Evolutionary conservation across 768 basidiomycete genomes (phyloP).

Genomic region (Psilocybe cubensis): DNA sequence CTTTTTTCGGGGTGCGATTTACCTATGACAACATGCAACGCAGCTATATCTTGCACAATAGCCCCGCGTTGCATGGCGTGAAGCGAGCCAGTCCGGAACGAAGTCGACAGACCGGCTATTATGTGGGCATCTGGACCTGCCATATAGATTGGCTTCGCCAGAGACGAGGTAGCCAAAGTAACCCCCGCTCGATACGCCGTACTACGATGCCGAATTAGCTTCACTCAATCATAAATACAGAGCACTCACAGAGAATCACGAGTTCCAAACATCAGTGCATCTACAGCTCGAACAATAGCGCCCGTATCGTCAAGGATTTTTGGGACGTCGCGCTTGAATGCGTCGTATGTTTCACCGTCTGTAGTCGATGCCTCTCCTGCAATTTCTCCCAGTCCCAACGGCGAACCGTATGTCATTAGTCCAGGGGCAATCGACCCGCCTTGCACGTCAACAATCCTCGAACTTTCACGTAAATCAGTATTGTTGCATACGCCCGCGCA

Average conservation of each 20-base stretch:
- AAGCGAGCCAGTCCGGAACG: constrained; percentile 59
- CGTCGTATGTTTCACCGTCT: constrained; percentile 63
- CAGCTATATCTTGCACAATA: constrained; percentile 59
- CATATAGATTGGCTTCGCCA: constrained; percentile 45
- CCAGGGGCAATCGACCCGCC: constrained; percentile 74
- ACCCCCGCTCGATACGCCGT: constrained; percentile 71
- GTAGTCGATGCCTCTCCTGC: constrained; percentile 67
- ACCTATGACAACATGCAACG: constrained; percentile 65
- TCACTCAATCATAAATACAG: not conserved
- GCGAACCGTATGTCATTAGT: constrained; percentile 66
- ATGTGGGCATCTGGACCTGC: constrained; percentile 42
- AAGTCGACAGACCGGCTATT: constrained; percentile 63
- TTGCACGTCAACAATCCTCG: constrained; percentile 57
- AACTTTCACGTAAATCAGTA: constrained; percentile 15
- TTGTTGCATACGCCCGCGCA: constrained; percentile 49
- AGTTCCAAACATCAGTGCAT: constrained; percentile 73
- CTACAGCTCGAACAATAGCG: constrained; percentile 64
- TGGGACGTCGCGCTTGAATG: constrained; percentile 46
- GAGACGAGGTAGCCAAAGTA: constrained; percentile 57
- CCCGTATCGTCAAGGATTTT: constrained; percentile 52
- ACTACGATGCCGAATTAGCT: constrained; percentile 34
- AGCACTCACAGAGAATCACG: constrained; percentile 70
- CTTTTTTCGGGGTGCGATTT: constrained; percentile 38
- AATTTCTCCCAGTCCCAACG: constrained; percentile 80
- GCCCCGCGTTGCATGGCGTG: constrained; percentile 65